phyloP scores from a whole-genome alignment of 2,329 filamentous ascomycete species.

The Nannizziopsis arthrosporioides region DNA sequence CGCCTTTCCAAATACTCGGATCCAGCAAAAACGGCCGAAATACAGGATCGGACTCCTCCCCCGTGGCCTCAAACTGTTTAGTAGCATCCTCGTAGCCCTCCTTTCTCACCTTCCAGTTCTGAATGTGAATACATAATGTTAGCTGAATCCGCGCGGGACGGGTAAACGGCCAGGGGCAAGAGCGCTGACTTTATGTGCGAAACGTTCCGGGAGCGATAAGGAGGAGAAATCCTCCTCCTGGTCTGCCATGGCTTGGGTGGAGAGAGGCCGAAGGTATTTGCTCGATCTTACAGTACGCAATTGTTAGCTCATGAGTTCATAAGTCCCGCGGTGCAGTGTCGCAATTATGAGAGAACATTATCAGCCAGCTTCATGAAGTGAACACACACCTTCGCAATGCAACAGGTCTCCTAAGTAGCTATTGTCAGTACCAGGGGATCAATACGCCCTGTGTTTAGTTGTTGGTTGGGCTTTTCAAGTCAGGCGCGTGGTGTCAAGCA shows the following conservation, averaged over 20 bases:
- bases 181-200: conserved; percentile 59
- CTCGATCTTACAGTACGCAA: background rate
- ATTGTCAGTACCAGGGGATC: background rate
- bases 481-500: background rate
- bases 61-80: conserved; percentile 72
- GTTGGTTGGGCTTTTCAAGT: conserved; percentile 6
- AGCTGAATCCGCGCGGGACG: background rate
- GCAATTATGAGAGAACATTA: background rate
- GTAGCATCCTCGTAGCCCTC: conserved; percentile 85
- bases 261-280: background rate
- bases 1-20: conserved; percentile 76
- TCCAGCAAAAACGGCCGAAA: conserved; percentile 85
- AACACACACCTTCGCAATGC: background rate
- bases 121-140: conserved; percentile 1
- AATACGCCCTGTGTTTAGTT: background rate
- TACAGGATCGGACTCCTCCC: conserved; percentile 71
- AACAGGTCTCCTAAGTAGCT: background rate
- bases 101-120: conserved; percentile 96
- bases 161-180: background rate
- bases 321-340: background rate
- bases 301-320: background rate
- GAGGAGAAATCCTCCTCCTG: conserved; percentile 71
- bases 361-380: background rate
- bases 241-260: conserved; percentile 55
- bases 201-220: conserved; percentile 66